Percentiles rank a stretch among this genome's conserved stretches.
Conservation (phyloP, 169 alveolate species). For the Eimeria falciformis region DNA sequence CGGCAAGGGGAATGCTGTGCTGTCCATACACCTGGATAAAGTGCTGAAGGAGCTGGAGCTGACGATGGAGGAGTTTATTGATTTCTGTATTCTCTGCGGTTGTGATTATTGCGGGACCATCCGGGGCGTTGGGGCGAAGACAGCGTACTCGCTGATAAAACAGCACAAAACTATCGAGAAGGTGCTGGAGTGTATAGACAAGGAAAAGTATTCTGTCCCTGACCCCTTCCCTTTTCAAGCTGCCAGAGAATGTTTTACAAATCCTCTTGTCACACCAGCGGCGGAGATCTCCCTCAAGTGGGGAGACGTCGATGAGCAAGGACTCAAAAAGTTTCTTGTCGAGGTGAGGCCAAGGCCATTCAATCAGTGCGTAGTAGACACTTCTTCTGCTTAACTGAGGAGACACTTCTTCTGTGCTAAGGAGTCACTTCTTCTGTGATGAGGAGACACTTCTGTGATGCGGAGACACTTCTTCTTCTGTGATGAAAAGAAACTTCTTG, state of each 20-base stretch:
- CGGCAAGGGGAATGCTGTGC: slow-evolving; percentile 78
- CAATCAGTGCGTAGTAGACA: too few relatives aligned
- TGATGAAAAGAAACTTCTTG: not conserved
- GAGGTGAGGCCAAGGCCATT: too few relatives aligned
- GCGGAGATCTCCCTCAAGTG: slow-evolving; percentile 79
- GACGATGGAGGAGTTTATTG: slow-evolving; percentile 95
- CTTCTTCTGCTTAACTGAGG: too few relatives aligned
- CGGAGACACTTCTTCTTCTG: not conserved
- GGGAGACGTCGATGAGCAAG: slow-evolving; percentile 86
- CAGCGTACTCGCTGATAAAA: slow-evolving; percentile 94
- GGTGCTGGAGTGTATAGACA: slow-evolving; percentile 87
- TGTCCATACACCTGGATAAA: slow-evolving; percentile 84
- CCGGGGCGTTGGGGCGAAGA: slow-evolving; percentile 95
- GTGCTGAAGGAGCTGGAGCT: slow-evolving; percentile 88
- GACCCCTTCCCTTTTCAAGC: slow-evolving; percentile 82
- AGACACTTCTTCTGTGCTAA: too few relatives aligned
- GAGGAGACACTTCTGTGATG: too few relatives aligned
- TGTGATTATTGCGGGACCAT: slow-evolving; percentile 97
- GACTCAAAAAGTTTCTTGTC: slow-evolving; percentile 86
- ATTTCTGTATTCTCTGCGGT: slow-evolving; percentile 98
- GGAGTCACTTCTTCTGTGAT: too few relatives aligned
- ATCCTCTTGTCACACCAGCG: slow-evolving; percentile 79
- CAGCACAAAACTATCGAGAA: slow-evolving; percentile 92
- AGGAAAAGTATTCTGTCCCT: slow-evolving; percentile 82
- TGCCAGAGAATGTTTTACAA: slow-evolving; percentile 87